Evolutionary conservation across 2,329 filamentous ascomycete genomes (phyloP).

Genomic region (Pseudopithomyces maydicus): DNA sequence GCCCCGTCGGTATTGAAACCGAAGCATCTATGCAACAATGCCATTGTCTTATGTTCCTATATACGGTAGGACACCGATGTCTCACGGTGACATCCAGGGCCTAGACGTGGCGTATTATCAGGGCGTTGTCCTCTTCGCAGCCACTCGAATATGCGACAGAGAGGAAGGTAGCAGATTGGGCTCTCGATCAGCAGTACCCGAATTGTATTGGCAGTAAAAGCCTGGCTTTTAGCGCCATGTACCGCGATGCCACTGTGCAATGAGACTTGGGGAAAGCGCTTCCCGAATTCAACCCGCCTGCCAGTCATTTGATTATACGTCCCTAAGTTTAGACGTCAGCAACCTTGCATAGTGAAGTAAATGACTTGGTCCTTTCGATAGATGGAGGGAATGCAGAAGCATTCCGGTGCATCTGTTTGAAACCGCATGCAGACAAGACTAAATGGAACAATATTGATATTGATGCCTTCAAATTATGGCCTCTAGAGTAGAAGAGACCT

Average conservation of each 20-base stretch:
- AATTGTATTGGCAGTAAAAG: neutral
- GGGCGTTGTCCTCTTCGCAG: neutral
- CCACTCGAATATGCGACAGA: neutral
- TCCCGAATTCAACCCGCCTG: neutral
- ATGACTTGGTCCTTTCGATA: neutral
- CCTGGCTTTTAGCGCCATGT: neutral
- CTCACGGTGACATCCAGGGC: neutral
- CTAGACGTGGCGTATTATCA: neutral
- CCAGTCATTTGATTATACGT: too few relatives aligned
- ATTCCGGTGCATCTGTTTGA: neutral
- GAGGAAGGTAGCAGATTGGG: conserved; percentile 1
- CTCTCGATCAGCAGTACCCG: neutral
- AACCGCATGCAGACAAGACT: neutral
- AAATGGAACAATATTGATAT: conserved; percentile 5
- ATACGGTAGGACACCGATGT: neutral
- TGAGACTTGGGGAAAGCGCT: neutral
- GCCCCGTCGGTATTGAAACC: neutral
- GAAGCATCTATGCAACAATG: conserved; percentile 14
- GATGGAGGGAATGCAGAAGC: neutral
- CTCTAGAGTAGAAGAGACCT: neutral
- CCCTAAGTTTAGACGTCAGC: conserved; percentile 6
- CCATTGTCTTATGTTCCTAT: conserved; percentile 4
- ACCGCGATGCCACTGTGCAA: conserved; percentile 6
- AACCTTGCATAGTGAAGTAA: neutral
- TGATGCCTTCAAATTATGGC: conserved; percentile 1